Conservation (phyloP, 805 yeast species). For the Ogataea naganishii region DNA sequence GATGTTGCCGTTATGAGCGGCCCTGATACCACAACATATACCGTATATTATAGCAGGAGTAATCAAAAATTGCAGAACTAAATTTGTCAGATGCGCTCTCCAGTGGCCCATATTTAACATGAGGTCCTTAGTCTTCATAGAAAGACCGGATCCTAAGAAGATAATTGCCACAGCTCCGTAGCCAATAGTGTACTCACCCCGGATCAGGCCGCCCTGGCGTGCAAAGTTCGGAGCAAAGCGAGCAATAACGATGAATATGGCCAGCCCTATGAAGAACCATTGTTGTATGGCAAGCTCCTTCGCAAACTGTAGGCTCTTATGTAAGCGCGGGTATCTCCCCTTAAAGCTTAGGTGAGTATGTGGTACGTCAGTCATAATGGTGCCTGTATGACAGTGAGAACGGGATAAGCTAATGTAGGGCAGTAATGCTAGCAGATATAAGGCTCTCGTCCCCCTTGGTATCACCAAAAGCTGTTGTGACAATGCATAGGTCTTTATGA, state of each 20-base stretch:
- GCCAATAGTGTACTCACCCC: constrained; percentile 68
- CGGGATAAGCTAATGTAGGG: too few relatives aligned
- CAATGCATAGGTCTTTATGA: too few relatives aligned
- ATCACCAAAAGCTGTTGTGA: too few relatives aligned
- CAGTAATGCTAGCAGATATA: too few relatives aligned
- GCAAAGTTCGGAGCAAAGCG: constrained; percentile 78
- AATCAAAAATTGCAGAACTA: constrained; percentile 59
- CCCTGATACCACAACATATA: constrained; percentile 55
- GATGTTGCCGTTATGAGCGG: constrained; percentile 48
- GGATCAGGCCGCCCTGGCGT: constrained; percentile 67
- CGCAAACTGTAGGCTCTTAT: background rate
- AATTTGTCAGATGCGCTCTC: constrained; percentile 74
- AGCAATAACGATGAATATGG: constrained; percentile 67
- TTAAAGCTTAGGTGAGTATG: too few relatives aligned
- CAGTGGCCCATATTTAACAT: constrained; percentile 60
- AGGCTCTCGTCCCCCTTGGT: too few relatives aligned
- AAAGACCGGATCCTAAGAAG: constrained; percentile 72
- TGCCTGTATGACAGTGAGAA: too few relatives aligned
- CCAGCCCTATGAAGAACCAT: constrained; percentile 74
- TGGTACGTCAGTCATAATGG: too few relatives aligned
- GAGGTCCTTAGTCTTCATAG: constrained; percentile 60
- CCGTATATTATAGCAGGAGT: constrained; percentile 49
- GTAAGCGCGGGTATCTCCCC: background rate
- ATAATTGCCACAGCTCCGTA: constrained; percentile 86
- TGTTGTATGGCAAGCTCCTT: constrained; percentile 21